Percentiles rank a stretch among this genome's conserved stretches.
phyloP scores from a whole-genome alignment of 2,329 filamentous ascomycete species.

The Penicillium rolfsii region DNA sequence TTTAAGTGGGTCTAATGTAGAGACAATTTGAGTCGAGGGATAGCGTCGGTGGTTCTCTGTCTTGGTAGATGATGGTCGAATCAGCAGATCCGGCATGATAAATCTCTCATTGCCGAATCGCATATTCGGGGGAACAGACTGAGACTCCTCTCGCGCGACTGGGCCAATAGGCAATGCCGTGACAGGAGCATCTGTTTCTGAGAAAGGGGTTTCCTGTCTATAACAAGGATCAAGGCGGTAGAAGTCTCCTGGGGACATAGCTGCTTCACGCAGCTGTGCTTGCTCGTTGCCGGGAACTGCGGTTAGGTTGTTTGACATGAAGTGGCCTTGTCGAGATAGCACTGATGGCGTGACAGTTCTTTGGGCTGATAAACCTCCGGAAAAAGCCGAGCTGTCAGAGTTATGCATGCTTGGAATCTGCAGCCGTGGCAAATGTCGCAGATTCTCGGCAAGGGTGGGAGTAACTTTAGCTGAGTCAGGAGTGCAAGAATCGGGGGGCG shows the following conservation, averaged over 20 bases:
- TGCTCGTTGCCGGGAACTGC: neutral
- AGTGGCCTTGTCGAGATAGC: slow-evolving; percentile 3
- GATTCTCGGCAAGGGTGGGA: slow-evolving; percentile 45
- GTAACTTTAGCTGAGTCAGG: slow-evolving; percentile 5
- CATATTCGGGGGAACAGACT: slow-evolving; percentile 95
- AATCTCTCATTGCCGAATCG: slow-evolving; percentile 61
- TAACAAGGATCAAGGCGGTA: slow-evolving; percentile 52
- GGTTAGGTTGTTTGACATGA: neutral
- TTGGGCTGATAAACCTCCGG: slow-evolving; percentile 30
- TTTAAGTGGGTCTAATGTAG: slow-evolving; percentile 33
- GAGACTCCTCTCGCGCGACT: slow-evolving; percentile 75
- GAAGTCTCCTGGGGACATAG: slow-evolving; percentile 59
- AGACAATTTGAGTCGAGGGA: slow-evolving; percentile 24
- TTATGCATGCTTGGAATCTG: slow-evolving; percentile 55
- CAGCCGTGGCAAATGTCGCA: slow-evolving; percentile 60
- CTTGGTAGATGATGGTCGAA: slow-evolving; percentile 50
- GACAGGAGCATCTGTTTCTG: slow-evolving; percentile 85
- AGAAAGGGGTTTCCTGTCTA: slow-evolving; percentile 82
- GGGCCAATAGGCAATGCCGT: slow-evolving; percentile 73
- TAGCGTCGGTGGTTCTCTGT: slow-evolving; percentile 42
- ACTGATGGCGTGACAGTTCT: slow-evolving; percentile 39
- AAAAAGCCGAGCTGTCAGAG: slow-evolving; percentile 29
- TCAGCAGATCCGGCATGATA: slow-evolving; percentile 47
- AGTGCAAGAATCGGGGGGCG: slow-evolving; percentile 10
- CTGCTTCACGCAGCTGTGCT: neutral